Conservation (phyloP, 2,329 filamentous ascomycete genomes). For the Colletotrichum sp. region DNA sequence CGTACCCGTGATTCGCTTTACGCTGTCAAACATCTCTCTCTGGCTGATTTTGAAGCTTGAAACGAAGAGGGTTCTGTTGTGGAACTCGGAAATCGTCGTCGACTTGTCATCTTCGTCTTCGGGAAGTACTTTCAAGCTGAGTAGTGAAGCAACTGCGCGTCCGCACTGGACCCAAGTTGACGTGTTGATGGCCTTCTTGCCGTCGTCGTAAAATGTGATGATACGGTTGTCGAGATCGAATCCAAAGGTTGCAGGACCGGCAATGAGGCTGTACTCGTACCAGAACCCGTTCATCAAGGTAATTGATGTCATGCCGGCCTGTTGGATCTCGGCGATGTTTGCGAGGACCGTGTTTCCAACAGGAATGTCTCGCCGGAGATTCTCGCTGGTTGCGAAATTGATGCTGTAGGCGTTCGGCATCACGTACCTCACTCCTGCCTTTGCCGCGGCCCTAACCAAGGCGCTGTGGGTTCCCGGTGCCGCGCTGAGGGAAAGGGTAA, state of each 20-base stretch:
- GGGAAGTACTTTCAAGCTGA: slow-evolving; percentile 37
- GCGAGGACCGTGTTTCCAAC: slow-evolving; percentile 38
- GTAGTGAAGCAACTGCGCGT: slow-evolving; percentile 35
- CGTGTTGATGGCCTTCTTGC: slow-evolving; percentile 58
- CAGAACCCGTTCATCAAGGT: slow-evolving; percentile 50
- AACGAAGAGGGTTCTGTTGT: slow-evolving; percentile 54
- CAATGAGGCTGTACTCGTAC: slow-evolving; percentile 56
- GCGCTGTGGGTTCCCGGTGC: slow-evolving; percentile 47
- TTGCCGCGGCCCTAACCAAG: slow-evolving; percentile 52
- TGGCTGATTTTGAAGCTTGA: slow-evolving; percentile 65
- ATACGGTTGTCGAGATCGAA: slow-evolving; percentile 51
- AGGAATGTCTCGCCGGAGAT: slow-evolving; percentile 28
- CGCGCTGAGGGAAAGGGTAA: slow-evolving; percentile 44
- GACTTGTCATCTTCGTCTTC: slow-evolving; percentile 2
- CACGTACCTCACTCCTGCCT: slow-evolving; percentile 55
- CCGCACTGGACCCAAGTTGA: slow-evolving; percentile 67
- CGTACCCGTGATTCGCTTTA: slow-evolving; percentile 62
- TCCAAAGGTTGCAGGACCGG: slow-evolving; percentile 40
- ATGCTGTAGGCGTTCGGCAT: slow-evolving; percentile 53
- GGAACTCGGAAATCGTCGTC: slow-evolving; percentile 27
- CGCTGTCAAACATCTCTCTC: slow-evolving; percentile 67
- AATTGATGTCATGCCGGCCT: slow-evolving; percentile 27
- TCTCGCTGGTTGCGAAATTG: not conserved
- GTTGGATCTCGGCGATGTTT: slow-evolving; percentile 9
- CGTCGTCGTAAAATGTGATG: slow-evolving; percentile 58